Base-by-base conservation (phyloP, 2,329 filamentous ascomycete genomes). In the Colletotrichum cordylinicola region DNA sequence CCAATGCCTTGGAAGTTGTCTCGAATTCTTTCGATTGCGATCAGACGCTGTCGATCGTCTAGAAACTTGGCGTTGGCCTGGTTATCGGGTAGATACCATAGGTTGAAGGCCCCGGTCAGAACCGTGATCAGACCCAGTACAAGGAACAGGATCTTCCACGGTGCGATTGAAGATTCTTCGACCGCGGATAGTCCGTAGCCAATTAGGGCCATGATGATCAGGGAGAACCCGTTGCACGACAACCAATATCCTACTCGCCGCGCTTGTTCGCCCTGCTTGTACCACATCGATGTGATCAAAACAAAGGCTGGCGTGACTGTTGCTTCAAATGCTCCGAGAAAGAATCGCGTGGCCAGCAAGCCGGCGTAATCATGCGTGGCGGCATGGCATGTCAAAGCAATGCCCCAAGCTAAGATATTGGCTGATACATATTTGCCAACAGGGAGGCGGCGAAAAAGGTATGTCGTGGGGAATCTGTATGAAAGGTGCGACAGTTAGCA, bases 11-110 rank as follows among this genome's bases (percentile, higher is more conserved):
- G 86, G 6, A 85, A 82, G 76, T 91, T 90, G 3, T 82, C 82
- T 0, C 86, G 84, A 1, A 90, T 86, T 9, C 90, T 85, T 62
- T 88, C 86, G 8, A 90, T 82, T 2, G 89, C 88, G 10, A 90
- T 84, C 4, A 82, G 82, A 67, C 87, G 89, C 79, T 94, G 91
- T 33, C 89, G 84, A 1, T 85, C 81, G 7, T 84, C 88, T 15
- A 94, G 86, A 79, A 91, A 93, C 74, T 87, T 89, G 2, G 92
- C 91, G 0, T 88, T 91, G 52, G 90, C 87, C 0, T 90, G 90
- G 3, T 88, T 86, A 78, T 93, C 90, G 1, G 92, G 89, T 4
- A 94, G 62, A 56, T 60, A 79, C 75, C 52, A 78, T 75, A 69
- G 79, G 73, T 69, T 80, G 62, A 67, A 31, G 58, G 70, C 66